Conservation (phyloP, 768 basidiomycete genomes). For the Mycena latifolia region DNA sequence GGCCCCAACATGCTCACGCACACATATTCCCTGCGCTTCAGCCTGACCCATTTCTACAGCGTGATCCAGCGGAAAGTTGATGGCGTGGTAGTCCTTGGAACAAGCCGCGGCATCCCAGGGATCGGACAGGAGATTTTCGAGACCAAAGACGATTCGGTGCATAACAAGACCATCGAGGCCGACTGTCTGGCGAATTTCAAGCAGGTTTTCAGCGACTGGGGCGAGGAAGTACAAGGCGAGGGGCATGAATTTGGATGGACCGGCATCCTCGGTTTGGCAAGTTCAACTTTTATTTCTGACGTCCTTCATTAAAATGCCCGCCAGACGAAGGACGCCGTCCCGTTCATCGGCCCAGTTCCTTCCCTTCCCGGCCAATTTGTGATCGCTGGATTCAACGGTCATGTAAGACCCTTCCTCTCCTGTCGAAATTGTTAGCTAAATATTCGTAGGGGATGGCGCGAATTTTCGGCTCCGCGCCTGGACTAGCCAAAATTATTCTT, state of each 20-base stretch:
- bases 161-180: not conserved
- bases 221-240: not conserved
- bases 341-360: constrained; percentile 2
- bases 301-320: not conserved
- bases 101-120: not conserved
- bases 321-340: constrained; percentile 1
- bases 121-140: constrained; percentile 1
- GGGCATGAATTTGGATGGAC: constrained; percentile 4
- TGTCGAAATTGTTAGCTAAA: not conserved
- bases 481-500: not conserved
- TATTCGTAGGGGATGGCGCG: not conserved
- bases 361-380: not conserved
- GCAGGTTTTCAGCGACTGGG: constrained; percentile 7
- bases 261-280: not conserved
- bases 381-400: constrained; percentile 4
- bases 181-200: constrained; percentile 5
- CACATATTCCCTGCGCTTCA: constrained; percentile 1
- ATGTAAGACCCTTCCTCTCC: not conserved
- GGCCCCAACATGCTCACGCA: not conserved
- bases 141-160: not conserved
- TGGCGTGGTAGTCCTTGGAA: not conserved
- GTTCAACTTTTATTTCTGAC: not conserved
- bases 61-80: not conserved
- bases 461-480: constrained; percentile 1
- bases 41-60: constrained; percentile 3